Base-by-base conservation (phyloP, 73 alveolate species). In the Paramecium octaurelia region DNA sequence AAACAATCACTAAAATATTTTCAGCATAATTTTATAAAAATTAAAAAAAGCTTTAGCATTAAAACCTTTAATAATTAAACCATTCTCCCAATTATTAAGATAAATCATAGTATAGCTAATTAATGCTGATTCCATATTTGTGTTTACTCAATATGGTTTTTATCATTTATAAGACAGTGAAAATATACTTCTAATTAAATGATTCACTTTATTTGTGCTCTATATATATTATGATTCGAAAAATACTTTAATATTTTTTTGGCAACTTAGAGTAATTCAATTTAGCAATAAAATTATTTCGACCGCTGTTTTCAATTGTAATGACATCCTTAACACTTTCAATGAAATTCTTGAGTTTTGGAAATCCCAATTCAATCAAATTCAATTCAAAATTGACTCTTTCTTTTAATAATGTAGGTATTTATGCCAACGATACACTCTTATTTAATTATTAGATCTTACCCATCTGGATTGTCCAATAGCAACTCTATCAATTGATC, bases 1-100 rank as follows among this genome's bases (percentile, higher is more conserved):
- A 75, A 38, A 75, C 88, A 4, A 75, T 75, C 6, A 75, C 88
- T 42, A 75, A 34, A 21, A 75, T 38, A 42, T 75, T 75, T 75
- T 75, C 88, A 42, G 88, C 88, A 75, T 75, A 75, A 75, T 75
- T 75, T 75, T 75, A 75, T 75, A 75, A 75, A 75, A 75, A 75
- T 8, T 75, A 75, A 75, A 75, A 75, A 38, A 75, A 75, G 20
- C 88, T 75, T 20, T 34, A 29, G 14, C 88, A 75, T 42, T 75
- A 75, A 75, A 75, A 75, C 18, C 88, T 75, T 23, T 42, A n/a
- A 36, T 75, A 75, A 75, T 75, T 75, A 42, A 75, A 75, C 60
- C 68, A 42, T 42, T 75, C 88, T 42, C 88, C 88, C 38, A 75
- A 75, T 42, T 38, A 38, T 38, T 75, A 75, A 35, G 58, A 42